These are phyloP conservation scores for Tympanopsis confertula DNA, from an alignment of 2,329 filamentous ascomycete genomes.

Conservation along the genomic window DNA sequence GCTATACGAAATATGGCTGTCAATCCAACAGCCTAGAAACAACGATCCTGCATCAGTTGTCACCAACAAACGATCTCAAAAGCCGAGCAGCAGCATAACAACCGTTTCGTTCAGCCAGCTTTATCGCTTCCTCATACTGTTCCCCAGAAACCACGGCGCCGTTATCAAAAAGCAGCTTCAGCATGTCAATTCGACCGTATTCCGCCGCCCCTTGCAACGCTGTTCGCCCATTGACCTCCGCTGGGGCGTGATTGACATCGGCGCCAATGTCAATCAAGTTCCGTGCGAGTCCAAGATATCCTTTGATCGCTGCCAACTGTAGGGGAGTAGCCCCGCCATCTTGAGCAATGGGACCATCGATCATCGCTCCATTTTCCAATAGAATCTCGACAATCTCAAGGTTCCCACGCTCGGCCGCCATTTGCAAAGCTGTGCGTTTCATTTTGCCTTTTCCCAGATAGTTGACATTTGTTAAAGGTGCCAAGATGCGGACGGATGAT, in stretches of 20 bases:
- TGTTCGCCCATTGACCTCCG: too few species aligned
- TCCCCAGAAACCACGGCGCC: background rate
- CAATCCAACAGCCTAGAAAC: too few species aligned
- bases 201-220: background rate
- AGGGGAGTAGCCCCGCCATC: background rate
- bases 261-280: background rate
- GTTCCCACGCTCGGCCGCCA: background rate
- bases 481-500: too few species aligned
- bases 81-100: background rate
- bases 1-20: too few species aligned
- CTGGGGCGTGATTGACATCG: too few species aligned
- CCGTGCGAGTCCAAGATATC: background rate
- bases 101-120: background rate
- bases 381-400: background rate
- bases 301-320: background rate
- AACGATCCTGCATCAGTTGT: too few species aligned
- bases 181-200: conserved; percentile 3
- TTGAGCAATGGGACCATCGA: background rate
- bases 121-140: background rate
- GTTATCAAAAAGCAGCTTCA: conserved; percentile 4
- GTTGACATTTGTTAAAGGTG: too few species aligned
- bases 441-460: too few species aligned
- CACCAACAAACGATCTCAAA: background rate
- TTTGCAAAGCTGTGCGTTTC: too few species aligned
- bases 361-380: background rate